Conservation (phyloP, 305 asterid genomes). For the Coffea humblotiana region DNA sequence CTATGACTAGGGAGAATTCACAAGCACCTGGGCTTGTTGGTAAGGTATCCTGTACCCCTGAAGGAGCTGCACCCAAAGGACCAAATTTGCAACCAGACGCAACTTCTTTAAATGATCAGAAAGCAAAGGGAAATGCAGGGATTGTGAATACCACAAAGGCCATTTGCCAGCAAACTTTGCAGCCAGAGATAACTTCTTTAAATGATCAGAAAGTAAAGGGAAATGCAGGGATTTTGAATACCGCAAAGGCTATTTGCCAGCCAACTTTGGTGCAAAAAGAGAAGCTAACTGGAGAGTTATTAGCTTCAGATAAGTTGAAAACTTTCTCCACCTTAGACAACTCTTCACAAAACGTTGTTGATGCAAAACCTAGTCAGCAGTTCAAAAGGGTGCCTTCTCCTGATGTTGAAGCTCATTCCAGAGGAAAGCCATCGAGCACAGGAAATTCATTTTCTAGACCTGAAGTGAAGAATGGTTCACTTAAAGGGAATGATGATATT, state of each 20-base stretch:
- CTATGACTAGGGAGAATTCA: slow-evolving; percentile 25
- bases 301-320: slow-evolving; percentile 49
- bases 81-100: slow-evolving; percentile 25
- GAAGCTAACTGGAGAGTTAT: slow-evolving; percentile 21
- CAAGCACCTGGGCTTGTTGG: slow-evolving; percentile 17
- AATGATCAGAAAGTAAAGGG: slow-evolving; percentile 35
- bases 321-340: slow-evolving; percentile 21
- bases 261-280: slow-evolving; percentile 9
- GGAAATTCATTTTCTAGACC: slow-evolving; percentile 28
- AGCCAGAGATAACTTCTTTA: slow-evolving; percentile 4
- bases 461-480: slow-evolving; percentile 30
- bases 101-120: slow-evolving; percentile 31
- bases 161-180: slow-evolving; percentile 8
- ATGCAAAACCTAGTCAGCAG: slow-evolving; percentile 29
- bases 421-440: slow-evolving; percentile 16
- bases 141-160: slow-evolving; percentile 9
- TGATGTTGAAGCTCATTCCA: slow-evolving; percentile 27
- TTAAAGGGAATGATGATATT: slow-evolving; percentile 35
- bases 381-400: slow-evolving; percentile 36
- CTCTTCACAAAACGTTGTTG: slow-evolving; percentile 32
- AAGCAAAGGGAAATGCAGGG: slow-evolving; percentile 30
- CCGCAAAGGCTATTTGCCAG: slow-evolving; percentile 10
- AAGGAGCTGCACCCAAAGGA: slow-evolving; percentile 40
- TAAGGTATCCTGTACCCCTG: slow-evolving; percentile 40
- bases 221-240: slow-evolving; percentile 20